Evolutionary conservation across 2,329 filamentous ascomycete genomes (phyloP).

Genomic region (Sporothrix schenckii): DNA sequence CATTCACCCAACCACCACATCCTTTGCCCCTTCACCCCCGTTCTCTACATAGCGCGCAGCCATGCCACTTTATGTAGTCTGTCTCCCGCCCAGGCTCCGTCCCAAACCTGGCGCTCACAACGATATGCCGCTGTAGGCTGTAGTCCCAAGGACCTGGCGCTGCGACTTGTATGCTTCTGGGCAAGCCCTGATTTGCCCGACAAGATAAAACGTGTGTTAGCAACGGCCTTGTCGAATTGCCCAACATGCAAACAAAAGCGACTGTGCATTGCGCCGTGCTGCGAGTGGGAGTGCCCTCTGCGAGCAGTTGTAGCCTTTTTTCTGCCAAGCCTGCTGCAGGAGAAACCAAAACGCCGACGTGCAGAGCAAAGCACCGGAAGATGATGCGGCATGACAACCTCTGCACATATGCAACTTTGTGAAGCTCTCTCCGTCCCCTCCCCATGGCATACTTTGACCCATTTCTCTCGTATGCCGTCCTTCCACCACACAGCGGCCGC

Average conservation of each 20-base stretch:
- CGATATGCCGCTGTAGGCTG: neutral
- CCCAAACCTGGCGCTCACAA: neutral
- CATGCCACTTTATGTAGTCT: neutral
- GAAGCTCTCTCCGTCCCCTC: neutral
- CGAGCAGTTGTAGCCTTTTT: neutral
- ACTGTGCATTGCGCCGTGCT: neutral
- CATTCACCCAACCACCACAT: no score
- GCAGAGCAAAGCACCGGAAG: neutral
- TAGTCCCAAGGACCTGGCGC: no score
- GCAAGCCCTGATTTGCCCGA: no score
- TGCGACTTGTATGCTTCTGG: no score
- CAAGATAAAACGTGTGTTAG: no score
- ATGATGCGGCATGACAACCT: constrained; percentile 20
- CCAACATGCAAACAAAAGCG: neutral
- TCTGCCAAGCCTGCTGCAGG: neutral
- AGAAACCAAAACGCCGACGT: neutral
- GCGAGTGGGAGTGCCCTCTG: neutral
- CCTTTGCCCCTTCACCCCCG: no score
- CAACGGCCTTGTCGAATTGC: no score
- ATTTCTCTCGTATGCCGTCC: no score
- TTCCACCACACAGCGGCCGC: no score
- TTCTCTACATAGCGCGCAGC: neutral
- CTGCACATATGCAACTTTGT: constrained; percentile 26
- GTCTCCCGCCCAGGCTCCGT: neutral
- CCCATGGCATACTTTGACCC: neutral